Percentiles rank a stretch among this genome's conserved stretches.
These are phyloP conservation scores for Myxozyma mucilagina DNA, from an alignment of 805 yeast genomes.

Conservation along the genomic window DNA sequence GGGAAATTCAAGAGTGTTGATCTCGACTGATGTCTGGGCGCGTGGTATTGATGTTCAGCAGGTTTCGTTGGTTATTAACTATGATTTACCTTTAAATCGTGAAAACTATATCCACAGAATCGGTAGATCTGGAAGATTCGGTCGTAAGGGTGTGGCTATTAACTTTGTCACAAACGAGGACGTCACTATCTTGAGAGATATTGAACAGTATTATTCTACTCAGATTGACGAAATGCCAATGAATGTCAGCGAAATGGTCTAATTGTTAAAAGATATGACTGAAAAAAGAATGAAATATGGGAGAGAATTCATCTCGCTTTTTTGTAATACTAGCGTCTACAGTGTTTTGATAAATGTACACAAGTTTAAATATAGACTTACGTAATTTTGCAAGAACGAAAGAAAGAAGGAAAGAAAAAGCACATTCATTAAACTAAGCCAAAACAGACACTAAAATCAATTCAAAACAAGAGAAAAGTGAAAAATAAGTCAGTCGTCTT, in stretches of 20 bases:
- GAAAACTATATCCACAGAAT: slow-evolving; percentile 97
- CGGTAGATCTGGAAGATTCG: slow-evolving; percentile 98
- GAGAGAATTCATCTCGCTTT: background rate
- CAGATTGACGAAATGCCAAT: slow-evolving; percentile 93
- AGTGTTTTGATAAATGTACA: background rate
- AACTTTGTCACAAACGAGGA: slow-evolving; percentile 87
- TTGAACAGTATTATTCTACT: slow-evolving; percentile 86
- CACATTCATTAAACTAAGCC: too few relatives aligned
- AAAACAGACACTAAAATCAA: too few relatives aligned
- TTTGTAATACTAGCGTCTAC: too few relatives aligned
- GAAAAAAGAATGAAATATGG: background rate
- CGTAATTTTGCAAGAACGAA: too few relatives aligned
- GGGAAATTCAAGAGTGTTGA: slow-evolving; percentile 89
- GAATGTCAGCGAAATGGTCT: slow-evolving; percentile 44
- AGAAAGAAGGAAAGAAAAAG: too few relatives aligned
- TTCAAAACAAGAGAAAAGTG: too few relatives aligned
- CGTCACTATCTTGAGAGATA: slow-evolving; percentile 70
- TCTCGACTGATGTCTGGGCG: slow-evolving; percentile 93
- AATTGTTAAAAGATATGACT: slow-evolving; percentile 3
- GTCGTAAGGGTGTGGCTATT: slow-evolving; percentile 97
- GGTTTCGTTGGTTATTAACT: slow-evolving; percentile 90
- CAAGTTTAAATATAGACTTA: background rate
- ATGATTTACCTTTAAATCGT: slow-evolving; percentile 85
- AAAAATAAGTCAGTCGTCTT: too few relatives aligned
- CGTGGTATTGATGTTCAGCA: slow-evolving; percentile 98